A percentile compares a stretch with the other conserved stretches of the same genome.
Evolutionary conservation across 179 eudicot species (phyloP).

Genomic region (Gypsophila paniculata): DNA sequence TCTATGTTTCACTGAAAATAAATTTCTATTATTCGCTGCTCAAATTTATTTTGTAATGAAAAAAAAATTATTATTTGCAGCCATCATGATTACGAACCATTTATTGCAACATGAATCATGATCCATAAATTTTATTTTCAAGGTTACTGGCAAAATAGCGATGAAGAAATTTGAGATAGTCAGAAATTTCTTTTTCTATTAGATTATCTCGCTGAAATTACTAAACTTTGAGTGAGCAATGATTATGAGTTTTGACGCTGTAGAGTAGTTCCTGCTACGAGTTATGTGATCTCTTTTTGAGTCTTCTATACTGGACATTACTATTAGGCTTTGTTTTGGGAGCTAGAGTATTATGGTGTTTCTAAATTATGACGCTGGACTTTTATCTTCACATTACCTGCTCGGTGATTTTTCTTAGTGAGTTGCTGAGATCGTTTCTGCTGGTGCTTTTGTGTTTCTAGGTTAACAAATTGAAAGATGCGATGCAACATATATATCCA

Average conservation of each 20-base stretch:
- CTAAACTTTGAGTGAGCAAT: not conserved
- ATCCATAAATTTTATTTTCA: not conserved
- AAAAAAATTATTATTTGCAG: not conserved
- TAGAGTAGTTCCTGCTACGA: not conserved
- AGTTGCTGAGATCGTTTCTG: conserved; percentile 1
- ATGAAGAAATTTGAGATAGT: not conserved
- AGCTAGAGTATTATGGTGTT: not conserved
- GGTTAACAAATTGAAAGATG: conserved; percentile 81
- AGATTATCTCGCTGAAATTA: not conserved
- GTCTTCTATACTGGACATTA: not conserved
- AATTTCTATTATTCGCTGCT: not conserved
- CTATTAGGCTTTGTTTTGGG: not conserved
- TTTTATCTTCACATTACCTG: not conserved
- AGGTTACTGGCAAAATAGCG: not conserved
- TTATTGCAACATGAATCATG: not conserved
- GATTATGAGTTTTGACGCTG: not conserved
- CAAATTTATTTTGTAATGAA: not conserved
- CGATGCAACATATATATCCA: conserved; percentile 70
- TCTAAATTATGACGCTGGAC: not conserved
- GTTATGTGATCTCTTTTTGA: conserved; percentile 4
- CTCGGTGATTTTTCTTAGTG: not conserved
- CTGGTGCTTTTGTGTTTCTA: conserved; percentile 28
- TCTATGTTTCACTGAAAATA: not conserved
- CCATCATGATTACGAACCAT: not conserved
- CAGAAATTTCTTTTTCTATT: not conserved